Percentiles rank a stretch among this genome's conserved stretches.
Conservation (phyloP, 2,329 filamentous ascomycete species). For the Acephala macrosclerotiorum region DNA sequence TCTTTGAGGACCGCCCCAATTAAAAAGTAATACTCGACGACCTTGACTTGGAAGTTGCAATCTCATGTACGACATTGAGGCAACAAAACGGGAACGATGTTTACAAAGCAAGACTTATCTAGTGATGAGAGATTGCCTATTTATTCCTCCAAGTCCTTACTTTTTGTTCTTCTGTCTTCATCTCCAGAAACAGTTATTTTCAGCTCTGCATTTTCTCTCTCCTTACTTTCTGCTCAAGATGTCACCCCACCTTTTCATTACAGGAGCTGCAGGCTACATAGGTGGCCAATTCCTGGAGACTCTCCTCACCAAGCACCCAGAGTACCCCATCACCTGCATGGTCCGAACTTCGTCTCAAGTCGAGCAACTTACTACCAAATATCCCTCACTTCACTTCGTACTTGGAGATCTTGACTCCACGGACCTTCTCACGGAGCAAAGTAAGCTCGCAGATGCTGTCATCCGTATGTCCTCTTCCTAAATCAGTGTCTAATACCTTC, state of each 20-base stretch:
- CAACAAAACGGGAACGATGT: neutral
- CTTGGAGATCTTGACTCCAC: constrained; percentile 27
- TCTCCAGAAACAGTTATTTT: neutral
- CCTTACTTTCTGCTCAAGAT: constrained; percentile 17
- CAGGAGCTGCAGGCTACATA: constrained; percentile 32
- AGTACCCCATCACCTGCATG: constrained; percentile 25
- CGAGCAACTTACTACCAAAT: constrained; percentile 20
- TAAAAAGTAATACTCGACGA: neutral
- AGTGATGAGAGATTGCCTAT: neutral
- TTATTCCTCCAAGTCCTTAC: neutral
- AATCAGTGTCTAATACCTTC: neutral
- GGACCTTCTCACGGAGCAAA: constrained; percentile 24
- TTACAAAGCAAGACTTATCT: neutral
- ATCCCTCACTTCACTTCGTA: constrained; percentile 22
- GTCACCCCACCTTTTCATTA: constrained; percentile 30
- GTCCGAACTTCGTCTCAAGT: constrained; percentile 28
- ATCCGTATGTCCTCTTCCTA: constrained; percentile 18
- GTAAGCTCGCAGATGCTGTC: constrained; percentile 28
- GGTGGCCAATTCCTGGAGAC: constrained; percentile 26
- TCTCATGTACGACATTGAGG: neutral
- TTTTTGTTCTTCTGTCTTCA: no score
- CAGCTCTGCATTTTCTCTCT: neutral
- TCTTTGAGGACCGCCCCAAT: neutral
- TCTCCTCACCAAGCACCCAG: constrained; percentile 25
- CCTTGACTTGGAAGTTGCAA: neutral